Conservation (phyloP, 1,284 basidiomycete genomes). For the Tetrapyrgos nigripes region DNA sequence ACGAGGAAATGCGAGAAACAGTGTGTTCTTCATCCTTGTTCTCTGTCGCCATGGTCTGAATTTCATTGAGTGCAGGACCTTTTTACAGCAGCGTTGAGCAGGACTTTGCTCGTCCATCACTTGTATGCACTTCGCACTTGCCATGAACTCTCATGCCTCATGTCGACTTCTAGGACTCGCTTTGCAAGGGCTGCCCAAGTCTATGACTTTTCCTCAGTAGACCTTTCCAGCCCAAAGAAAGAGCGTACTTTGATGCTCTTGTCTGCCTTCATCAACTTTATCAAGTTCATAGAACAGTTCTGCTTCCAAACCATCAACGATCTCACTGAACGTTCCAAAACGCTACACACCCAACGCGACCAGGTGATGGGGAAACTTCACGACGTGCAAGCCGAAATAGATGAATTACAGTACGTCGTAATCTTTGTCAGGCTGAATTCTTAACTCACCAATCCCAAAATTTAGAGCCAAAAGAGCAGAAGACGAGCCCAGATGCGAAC, state of each 20-base stretch:
- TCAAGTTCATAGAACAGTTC: slow-evolving; percentile 83
- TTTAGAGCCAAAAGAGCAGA: slow-evolving; percentile 68
- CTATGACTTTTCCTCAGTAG: slow-evolving; percentile 77
- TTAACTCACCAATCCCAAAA: not conserved
- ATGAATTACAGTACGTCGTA: slow-evolving; percentile 64
- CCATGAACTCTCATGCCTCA: slow-evolving; percentile 3
- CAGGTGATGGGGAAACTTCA: slow-evolving; percentile 56
- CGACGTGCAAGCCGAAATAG: slow-evolving; percentile 61
- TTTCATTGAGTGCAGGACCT: slow-evolving; percentile 56
- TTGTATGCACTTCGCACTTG: slow-evolving; percentile 48
- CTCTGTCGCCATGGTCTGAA: slow-evolving; percentile 12
- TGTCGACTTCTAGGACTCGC: slow-evolving; percentile 51
- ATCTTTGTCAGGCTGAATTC: not conserved
- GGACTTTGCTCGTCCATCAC: slow-evolving; percentile 71
- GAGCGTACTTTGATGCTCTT: slow-evolving; percentile 76
- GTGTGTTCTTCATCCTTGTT: slow-evolving; percentile 42
- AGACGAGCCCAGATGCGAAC: slow-evolving; percentile 74
- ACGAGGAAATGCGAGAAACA: slow-evolving; percentile 52
- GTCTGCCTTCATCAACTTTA: slow-evolving; percentile 91
- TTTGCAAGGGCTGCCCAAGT: slow-evolving; percentile 79
- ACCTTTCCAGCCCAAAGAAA: slow-evolving; percentile 75
- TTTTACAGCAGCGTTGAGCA: slow-evolving; percentile 60
- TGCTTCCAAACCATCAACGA: slow-evolving; percentile 65
- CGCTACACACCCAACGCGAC: slow-evolving; percentile 61
- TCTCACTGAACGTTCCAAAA: slow-evolving; percentile 65